These are phyloP conservation scores for Penicillium waksmanii DNA, from an alignment of 495 filamentous ascomycete species.

Conservation along the genomic window DNA sequence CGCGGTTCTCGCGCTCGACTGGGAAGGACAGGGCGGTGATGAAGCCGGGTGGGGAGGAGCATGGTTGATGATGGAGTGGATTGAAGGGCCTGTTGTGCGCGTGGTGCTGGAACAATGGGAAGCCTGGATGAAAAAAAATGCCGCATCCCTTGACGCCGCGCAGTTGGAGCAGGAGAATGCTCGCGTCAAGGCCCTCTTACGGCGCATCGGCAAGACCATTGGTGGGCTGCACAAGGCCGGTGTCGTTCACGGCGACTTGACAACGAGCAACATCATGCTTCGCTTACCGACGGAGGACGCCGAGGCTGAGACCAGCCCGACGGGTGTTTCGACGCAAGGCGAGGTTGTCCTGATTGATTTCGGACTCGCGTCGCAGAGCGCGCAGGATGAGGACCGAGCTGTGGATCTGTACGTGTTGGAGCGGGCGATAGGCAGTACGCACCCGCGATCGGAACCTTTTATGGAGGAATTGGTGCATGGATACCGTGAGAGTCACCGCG, in stretches of 20 bases:
- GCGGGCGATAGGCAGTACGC: slow-evolving; percentile 92
- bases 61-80: slow-evolving; percentile 92
- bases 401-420: slow-evolving; percentile 98
- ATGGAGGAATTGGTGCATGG: slow-evolving; percentile 67
- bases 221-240: slow-evolving; percentile 81
- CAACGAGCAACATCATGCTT: slow-evolving; percentile 96
- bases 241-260: slow-evolving; percentile 93
- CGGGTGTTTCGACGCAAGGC: slow-evolving; percentile 52
- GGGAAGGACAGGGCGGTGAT: slow-evolving; percentile 47
- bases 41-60: slow-evolving; percentile 60
- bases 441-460: slow-evolving; percentile 80
- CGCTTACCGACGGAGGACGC: slow-evolving; percentile 31
- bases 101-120: slow-evolving; percentile 69
- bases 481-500: slow-evolving; percentile 64
- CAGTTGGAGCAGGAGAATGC: slow-evolving; percentile 45
- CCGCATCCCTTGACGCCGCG: slow-evolving; percentile 19
- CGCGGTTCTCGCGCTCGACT: slow-evolving; percentile 74
- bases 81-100: slow-evolving; percentile 72
- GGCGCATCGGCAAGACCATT: slow-evolving; percentile 70
- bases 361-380: slow-evolving; percentile 80
- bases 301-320: slow-evolving; percentile 29
- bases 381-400: slow-evolving; percentile 90
- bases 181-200: slow-evolving; percentile 62
- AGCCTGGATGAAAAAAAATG: slow-evolving; percentile 39
- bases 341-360: slow-evolving; percentile 95